Conservation (phyloP, 306 rosid species). For the Begonia masoniana region DNA sequence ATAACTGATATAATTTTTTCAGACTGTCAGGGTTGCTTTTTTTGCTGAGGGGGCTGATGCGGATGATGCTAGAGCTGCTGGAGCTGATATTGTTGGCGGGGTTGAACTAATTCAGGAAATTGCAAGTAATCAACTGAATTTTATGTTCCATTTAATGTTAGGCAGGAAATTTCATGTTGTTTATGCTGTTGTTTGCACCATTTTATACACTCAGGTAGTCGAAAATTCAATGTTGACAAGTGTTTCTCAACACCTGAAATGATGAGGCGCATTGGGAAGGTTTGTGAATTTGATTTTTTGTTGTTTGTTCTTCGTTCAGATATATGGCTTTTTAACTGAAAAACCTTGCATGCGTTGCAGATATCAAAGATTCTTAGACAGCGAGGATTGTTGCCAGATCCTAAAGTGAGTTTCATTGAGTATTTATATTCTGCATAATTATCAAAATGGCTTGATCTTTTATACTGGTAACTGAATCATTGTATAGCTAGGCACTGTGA, state of each 20-base stretch:
- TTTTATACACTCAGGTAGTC: conserved; percentile 36
- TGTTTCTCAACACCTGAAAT: conserved; percentile 96
- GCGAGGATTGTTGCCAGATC: conserved; percentile 94
- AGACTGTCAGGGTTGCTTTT: conserved; percentile 88
- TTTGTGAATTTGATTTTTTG: conserved; percentile 16
- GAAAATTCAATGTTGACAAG: conserved; percentile 84
- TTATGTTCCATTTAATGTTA: neutral
- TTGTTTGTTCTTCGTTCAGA: conserved; percentile 7
- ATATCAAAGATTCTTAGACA: conserved; percentile 88
- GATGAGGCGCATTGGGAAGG: conserved; percentile 93
- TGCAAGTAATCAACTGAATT: conserved; percentile 34
- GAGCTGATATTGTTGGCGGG: conserved; percentile 99
- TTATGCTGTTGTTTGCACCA: neutral
- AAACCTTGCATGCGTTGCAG: conserved; percentile 29
- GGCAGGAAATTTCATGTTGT: neutral
- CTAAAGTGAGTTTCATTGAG: conserved; percentile 45
- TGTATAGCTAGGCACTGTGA: conserved; percentile 85
- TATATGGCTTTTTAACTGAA: conserved; percentile 12
- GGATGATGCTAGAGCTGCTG: conserved; percentile 96
- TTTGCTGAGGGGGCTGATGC: conserved; percentile 98
- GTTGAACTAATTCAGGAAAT: conserved; percentile 81
- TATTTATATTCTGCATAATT: too few relatives aligned
- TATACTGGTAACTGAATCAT: too few relatives aligned
- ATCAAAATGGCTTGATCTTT: too few relatives aligned
- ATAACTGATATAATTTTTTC: conserved; percentile 28